Conservation (phyloP, 83 land plant species). For the Picea mariana region DNA sequence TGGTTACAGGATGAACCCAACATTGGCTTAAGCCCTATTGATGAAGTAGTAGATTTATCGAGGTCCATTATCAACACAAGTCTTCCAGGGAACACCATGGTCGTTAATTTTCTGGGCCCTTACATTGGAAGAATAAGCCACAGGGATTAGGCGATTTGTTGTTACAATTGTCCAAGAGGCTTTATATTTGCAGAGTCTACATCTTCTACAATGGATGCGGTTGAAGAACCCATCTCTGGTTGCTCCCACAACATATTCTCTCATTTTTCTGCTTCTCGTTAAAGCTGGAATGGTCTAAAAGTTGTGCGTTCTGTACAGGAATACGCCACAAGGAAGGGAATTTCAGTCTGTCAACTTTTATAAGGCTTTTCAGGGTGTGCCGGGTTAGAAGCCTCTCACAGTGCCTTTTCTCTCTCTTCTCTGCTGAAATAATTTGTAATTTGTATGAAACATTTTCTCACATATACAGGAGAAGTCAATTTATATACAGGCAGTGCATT, state of each 20-base stretch:
- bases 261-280: conserved; percentile 59
- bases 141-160: conserved; percentile 55
- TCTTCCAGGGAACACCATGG: conserved; percentile 47
- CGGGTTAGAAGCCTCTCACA: conserved; percentile 39
- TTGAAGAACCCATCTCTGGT: conserved; percentile 63
- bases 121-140: conserved; percentile 40
- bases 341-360: conserved; percentile 61
- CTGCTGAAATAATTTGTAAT: background rate
- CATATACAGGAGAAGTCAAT: background rate
- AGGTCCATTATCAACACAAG: conserved; percentile 38
- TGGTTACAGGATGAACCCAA: too few relatives aligned
- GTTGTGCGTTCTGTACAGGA: conserved; percentile 44
- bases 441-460: too few relatives aligned
- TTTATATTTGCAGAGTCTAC: conserved; percentile 39
- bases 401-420: background rate
- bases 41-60: background rate
- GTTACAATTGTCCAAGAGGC: conserved; percentile 49
- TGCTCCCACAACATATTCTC: conserved; percentile 52
- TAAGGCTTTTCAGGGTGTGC: conserved; percentile 52
- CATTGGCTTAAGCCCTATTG: background rate
- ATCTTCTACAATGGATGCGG: conserved; percentile 85
- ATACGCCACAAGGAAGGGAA: conserved; percentile 38
- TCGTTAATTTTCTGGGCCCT: conserved; percentile 54
- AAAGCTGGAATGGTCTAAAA: conserved; percentile 55
- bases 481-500: background rate